Evolutionary conservation across 2,329 filamentous ascomycete species (phyloP).

Genomic region (Chrysoporthe cubensis): DNA sequence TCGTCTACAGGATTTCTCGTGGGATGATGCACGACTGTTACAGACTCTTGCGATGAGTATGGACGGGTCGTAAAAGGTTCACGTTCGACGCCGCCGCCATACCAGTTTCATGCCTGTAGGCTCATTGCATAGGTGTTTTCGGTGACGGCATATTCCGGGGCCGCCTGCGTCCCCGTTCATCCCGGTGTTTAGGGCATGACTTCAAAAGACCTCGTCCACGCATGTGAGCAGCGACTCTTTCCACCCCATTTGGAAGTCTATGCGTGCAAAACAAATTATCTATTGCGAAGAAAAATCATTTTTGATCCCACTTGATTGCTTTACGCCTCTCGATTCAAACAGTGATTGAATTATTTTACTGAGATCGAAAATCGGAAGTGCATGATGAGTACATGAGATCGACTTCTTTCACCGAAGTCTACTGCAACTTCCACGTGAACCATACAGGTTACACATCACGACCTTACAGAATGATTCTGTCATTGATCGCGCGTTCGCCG

Average conservation of each 20-base stretch:
- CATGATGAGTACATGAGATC: constrained; percentile 4
- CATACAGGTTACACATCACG: neutral
- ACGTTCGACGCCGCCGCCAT: neutral
- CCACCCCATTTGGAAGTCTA: neutral
- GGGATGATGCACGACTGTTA: neutral
- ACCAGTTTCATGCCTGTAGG: too few species aligned
- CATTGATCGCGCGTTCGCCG: neutral
- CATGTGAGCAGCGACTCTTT: neutral
- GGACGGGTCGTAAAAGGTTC: neutral
- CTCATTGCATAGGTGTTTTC: neutral
- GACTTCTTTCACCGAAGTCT: neutral
- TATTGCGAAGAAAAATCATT: neutral
- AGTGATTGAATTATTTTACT: constrained; percentile 8
- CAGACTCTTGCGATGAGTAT: neutral
- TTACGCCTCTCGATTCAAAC: too few species aligned
- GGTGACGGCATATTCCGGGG: neutral
- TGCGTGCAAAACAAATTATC: neutral
- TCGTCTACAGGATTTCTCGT: neutral
- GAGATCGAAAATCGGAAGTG: neutral
- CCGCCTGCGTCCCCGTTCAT: neutral
- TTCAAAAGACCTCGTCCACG: neutral
- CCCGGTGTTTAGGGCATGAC: neutral
- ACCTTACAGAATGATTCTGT: neutral
- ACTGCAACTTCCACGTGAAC: neutral
- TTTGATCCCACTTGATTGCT: neutral